phyloP scores from a whole-genome alignment of 2,329 filamentous ascomycete genomes.

The Madurella fahalii region DNA sequence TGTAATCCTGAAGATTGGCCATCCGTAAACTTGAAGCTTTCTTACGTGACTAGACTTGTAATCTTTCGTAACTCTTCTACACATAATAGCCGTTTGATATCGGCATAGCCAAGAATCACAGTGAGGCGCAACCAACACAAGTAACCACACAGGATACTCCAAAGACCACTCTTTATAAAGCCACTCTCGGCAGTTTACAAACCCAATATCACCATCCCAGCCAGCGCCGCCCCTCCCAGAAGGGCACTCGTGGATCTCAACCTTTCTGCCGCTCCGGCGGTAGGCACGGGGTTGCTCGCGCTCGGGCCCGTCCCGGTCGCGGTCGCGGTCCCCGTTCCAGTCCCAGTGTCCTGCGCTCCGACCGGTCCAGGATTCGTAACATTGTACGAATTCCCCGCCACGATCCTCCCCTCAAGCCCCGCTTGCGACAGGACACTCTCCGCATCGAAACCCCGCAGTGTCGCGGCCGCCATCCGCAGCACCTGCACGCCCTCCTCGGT shows the following conservation, averaged over 20 bases:
- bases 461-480: slow-evolving; percentile 30
- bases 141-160: not conserved
- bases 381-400: slow-evolving; percentile 38
- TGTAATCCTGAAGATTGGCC: too few relatives aligned
- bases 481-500: slow-evolving; percentile 10
- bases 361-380: slow-evolving; percentile 36
- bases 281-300: not conserved
- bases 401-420: slow-evolving; percentile 30
- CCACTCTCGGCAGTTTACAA: not conserved
- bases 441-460: slow-evolving; percentile 33
- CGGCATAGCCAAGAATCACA: not conserved
- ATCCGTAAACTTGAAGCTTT: too few relatives aligned
- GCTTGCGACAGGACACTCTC: slow-evolving; percentile 30
- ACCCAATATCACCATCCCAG: slow-evolving; percentile 9
- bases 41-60: too few relatives aligned
- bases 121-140: not conserved
- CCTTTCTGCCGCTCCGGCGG: not conserved
- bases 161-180: not conserved
- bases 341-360: not conserved
- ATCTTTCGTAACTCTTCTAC: not conserved
- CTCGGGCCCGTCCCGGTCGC: not conserved
- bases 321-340: not conserved
- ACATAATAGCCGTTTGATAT: not conserved
- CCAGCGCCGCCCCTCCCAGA: not conserved
- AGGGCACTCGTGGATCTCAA: not conserved